Evolutionary conservation across 192 early-diverging fungal species (phyloP).

Genomic region (Podochytrium sp.): DNA sequence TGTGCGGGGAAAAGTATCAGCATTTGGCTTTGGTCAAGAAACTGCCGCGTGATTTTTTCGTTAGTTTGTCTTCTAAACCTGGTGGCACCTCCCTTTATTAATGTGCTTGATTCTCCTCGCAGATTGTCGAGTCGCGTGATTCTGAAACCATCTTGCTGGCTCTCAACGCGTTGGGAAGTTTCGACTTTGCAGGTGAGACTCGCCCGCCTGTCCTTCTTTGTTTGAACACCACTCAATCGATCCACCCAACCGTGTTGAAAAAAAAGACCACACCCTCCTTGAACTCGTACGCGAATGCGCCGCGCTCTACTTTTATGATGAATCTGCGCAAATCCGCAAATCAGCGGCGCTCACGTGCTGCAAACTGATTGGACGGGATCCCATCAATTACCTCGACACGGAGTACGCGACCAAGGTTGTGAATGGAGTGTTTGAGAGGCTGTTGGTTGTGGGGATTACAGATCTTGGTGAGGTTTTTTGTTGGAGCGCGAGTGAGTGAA

Average conservation of each 20-base stretch:
- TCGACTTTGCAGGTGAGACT: conserved; percentile 64
- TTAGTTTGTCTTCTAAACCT: conserved; percentile 15
- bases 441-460: conserved; percentile 31
- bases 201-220: background rate
- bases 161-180: conserved; percentile 69
- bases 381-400: conserved; percentile 19
- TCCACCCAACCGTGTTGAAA: background rate
- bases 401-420: conserved; percentile 21
- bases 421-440: conserved; percentile 21
- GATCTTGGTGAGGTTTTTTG: conserved; percentile 19
- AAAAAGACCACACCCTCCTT: conserved; percentile 23
- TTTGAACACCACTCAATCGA: background rate
- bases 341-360: conserved; percentile 42
- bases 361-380: conserved; percentile 28
- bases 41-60: conserved; percentile 47
- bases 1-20: conserved; percentile 73
- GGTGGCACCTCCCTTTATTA: background rate
- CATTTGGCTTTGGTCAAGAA: conserved; percentile 52
- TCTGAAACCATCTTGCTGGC: conserved; percentile 71
- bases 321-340: conserved; percentile 39
- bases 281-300: conserved; percentile 31
- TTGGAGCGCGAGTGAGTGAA: no score
- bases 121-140: conserved; percentile 60
- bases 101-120: background rate
- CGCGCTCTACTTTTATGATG: conserved; percentile 39